Conservation (phyloP, 495 filamentous ascomycete species). For the Amorphotheca resinae region DNA sequence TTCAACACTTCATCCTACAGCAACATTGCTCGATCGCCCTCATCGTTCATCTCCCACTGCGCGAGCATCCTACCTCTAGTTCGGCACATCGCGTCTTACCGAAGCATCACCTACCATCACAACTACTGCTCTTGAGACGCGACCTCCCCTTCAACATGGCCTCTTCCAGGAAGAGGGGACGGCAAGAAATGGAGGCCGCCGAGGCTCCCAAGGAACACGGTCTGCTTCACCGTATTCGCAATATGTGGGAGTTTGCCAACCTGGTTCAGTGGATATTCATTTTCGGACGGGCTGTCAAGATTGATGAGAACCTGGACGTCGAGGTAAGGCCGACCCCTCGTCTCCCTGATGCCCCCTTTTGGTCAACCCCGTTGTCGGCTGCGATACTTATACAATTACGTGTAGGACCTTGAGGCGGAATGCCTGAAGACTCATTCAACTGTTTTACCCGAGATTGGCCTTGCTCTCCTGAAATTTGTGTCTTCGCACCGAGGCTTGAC, state of each 20-base stretch:
- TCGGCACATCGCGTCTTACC: neutral
- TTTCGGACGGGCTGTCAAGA: slow-evolving; percentile 80
- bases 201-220: slow-evolving; percentile 36
- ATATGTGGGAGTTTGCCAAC: slow-evolving; percentile 91
- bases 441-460: slow-evolving; percentile 67
- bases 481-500: slow-evolving; percentile 87
- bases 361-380: neutral
- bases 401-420: slow-evolving; percentile 78
- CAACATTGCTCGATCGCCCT: neutral
- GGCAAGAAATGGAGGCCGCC: slow-evolving; percentile 48
- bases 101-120: neutral
- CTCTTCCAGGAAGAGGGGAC: slow-evolving; percentile 53
- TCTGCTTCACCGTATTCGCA: slow-evolving; percentile 58
- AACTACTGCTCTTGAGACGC: neutral
- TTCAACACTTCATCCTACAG: neutral
- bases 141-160: slow-evolving; percentile 31
- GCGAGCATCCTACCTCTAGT: neutral
- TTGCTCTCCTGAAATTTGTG: slow-evolving; percentile 81
- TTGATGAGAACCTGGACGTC: slow-evolving; percentile 73
- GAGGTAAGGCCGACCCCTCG: slow-evolving; percentile 48
- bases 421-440: slow-evolving; percentile 68
- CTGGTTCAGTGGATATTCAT: slow-evolving; percentile 85
- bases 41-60: too few species aligned
- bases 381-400: neutral
- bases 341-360: neutral